Percentiles rank a stretch among this genome's conserved stretches.
These are phyloP conservation scores for Rhizophora mangle DNA, from an alignment of 345 rosid species.

Conservation along the genomic window DNA sequence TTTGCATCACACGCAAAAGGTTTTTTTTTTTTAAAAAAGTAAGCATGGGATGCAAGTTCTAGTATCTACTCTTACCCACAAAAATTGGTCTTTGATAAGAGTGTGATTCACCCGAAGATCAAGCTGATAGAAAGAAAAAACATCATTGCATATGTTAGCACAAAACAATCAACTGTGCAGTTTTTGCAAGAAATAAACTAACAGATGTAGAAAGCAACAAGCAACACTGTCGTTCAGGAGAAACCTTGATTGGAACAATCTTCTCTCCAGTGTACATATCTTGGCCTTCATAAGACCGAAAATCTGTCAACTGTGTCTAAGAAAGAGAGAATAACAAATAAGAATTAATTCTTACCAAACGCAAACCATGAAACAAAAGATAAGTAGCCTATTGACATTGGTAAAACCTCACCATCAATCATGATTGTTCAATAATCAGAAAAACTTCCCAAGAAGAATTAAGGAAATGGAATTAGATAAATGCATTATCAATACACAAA, in stretches of 20 bases:
- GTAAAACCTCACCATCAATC: no score
- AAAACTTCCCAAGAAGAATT: no score
- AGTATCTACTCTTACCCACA: constrained; percentile 58
- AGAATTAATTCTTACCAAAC: background rate
- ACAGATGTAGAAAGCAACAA: constrained; percentile 16
- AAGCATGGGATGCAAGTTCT: background rate
- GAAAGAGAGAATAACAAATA: constrained; percentile 8
- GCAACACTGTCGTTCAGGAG: constrained; percentile 8
- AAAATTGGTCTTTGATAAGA: constrained; percentile 83
- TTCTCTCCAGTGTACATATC: constrained; percentile 91
- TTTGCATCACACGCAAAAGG: no score
- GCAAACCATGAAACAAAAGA: background rate
- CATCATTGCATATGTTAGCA: constrained; percentile 1
- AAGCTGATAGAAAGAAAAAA: constrained; percentile 53
- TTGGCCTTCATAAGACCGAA: constrained; percentile 86
- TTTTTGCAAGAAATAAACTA: background rate
- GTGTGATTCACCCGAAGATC: constrained; percentile 92
- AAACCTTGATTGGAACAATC: constrained; percentile 91
- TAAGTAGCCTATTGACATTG: no score
- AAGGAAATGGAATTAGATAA: no score
- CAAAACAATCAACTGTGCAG: background rate
- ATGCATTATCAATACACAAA: no score
- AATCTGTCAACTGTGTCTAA: constrained; percentile 82
- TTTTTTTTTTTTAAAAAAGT: no score
- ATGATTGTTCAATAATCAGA: no score